Evolutionary conservation across 441 rosid species (phyloP), one percentile per base, ranked within the genome.

Genomic region (Pelargonium citronellum): DNA sequence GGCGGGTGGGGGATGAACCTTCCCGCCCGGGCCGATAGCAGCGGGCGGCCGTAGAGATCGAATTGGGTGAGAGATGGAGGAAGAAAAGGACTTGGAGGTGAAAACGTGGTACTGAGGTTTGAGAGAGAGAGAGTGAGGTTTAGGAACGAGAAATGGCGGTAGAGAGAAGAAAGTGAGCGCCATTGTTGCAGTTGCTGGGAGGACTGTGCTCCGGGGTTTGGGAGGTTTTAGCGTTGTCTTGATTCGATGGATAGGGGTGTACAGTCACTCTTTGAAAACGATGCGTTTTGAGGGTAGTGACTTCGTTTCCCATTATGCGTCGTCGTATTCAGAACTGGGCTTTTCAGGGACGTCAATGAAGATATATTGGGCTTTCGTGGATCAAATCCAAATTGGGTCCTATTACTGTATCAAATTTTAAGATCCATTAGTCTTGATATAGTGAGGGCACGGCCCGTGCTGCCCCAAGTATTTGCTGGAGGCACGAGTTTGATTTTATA

Each of bases 1-100:
- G n/a, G n/a, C n/a, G n/a, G n/a, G n/a, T n/a, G n/a, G n/a, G 4
- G 97, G 95, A 71, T 85, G 82, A 11, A 81, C 87, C 64, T 79
- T 86, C 0, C 89, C 88, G 74, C 71, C 78, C 0, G 79, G 85
- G 4, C 84, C 83, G 7, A 79, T 76, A 13, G 86, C 80, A 2
- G 69, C 17, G 19, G 49, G 79, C 2, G 66, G 71, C 73, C 11
- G 60, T 41, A 30, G 68, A 22, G 62, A 53, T 15, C 41, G 77
- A 71, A 1, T 5, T 53, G 63, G 57, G 17, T 30, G 34, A 62
- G 15, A 30, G 17, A 68, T 51, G 58, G 0, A 41, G 27, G 73
- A 66, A 62, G 76, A 55, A 70, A 27, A 71, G 1, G 80, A 79
- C 66, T 75, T 76, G 73, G 8, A 47, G 22, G 67, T 24, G 64